Base-by-base conservation (phyloP, 1,139 yeast genomes). In the Saccharomyces hybrid region DNA sequence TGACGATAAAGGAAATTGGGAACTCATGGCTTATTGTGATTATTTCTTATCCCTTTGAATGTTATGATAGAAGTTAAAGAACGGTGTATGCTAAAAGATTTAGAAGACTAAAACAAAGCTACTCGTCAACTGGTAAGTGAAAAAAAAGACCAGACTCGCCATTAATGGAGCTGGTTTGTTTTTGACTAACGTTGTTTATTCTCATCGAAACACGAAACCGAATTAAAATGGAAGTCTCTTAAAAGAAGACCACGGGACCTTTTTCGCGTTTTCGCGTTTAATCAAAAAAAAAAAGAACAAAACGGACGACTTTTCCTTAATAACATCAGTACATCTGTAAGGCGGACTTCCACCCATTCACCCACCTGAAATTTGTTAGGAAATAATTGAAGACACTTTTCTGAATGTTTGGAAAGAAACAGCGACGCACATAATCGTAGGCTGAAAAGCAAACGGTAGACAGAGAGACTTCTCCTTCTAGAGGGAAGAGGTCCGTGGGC, bases 1-100 rank as follows among this genome's bases (percentile, higher is more conserved):
- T 5, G 58, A 55, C 3, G 58, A 55, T 6, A 48, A 46, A 26
- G 54, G 54, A 12, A 48, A 48, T 28, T 48, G 54, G 19, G 26
- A 38, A 19, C 44, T 38, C 44, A 38, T 38, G 11, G 9, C 24
- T 19, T 38, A n/a, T 38, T 38, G 44, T 38, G 26, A 38, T 19
- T 38, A 9, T 38, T 38, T 38, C 4, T 38, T 38, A 38, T 16
- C 11, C 44, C 19, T n/a, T 16, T 12, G 19, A 14, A 26, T 9
- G 44, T 19, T 19, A 5, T 38, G n/a, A 12, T 11, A 38, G 26
- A 19, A 19, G 26, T 38, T 16, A 11, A 38, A 9, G 26, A 19
- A 38, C 21, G 2, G 19, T 19, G 44, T 16, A 9, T 8, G 11
- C 31, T 1, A 11, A 28, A 8, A 9, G 31, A 19, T 19, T 11